Evolutionary conservation across 2,329 filamentous ascomycete species (phyloP), one percentile per base, ranked within the genome.

Genomic region (Paraconiothyrium brasiliense): DNA sequence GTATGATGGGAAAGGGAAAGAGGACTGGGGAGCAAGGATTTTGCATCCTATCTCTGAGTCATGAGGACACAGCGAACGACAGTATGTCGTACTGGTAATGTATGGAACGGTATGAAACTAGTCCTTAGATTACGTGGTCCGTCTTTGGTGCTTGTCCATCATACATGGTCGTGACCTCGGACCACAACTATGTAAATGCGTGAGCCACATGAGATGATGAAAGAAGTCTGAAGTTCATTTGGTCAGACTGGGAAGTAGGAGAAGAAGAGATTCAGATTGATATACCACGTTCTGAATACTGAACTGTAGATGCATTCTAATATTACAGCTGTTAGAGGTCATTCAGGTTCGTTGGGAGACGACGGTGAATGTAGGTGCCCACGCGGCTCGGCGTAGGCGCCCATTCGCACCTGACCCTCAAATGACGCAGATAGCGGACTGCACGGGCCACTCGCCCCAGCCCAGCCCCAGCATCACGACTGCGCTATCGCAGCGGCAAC

Each of bases 401-500:
- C 16, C n/a, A 20, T 27, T 39, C 14, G 56, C 56, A 58, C 56
- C 56, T 58, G 46, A 58, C 47, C 56, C 56, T 20, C 55, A 20
- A 57, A 62, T 62, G 56, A 59, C 56, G 60, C 55, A 56, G 34
- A 54, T 54, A 58, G 56, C 24, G 60, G 8, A 27, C 41, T 32
- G 59, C 59, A 37, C 34, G 35, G 48, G 41, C 39, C 30, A 8
- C 16, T 37, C 20, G 30, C 43, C 24, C 30, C 43, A 44, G 41
- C 27, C 54, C 35, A 35, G 62, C 65, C 62, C 46, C 65, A 67
- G 55, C 57, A 59, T 60, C 58, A 54, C 56, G 49, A 46, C 48
- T 51, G 48, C 49, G 52, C 63, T 62, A 66, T 66, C 65, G 57
- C 65, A 59, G 57, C 56, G 56, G 58, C 62, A 61, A 61, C 57